A percentile compares a stretch with the other conserved stretches of the same genome.
phyloP scores from a whole-genome alignment of 805 yeast genomes.

The Saccharomycopsis guyanensis region DNA sequence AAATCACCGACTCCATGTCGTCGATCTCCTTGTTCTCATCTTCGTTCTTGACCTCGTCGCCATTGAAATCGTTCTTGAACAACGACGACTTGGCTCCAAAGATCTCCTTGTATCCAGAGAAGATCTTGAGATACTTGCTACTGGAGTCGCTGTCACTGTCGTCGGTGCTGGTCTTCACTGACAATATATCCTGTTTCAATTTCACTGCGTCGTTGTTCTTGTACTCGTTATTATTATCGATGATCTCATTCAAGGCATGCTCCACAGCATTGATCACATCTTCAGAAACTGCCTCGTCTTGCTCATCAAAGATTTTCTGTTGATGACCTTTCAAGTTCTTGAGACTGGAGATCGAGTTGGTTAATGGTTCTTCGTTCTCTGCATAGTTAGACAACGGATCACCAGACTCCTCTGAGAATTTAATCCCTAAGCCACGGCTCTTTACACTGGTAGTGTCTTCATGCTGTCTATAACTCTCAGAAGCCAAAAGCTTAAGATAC shows the following conservation, averaged over 20 bases:
- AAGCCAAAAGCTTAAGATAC: constrained; percentile 42
- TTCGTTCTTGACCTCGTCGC: constrained; percentile 25
- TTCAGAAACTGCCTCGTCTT: constrained; percentile 30
- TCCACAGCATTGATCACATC: constrained; percentile 55
- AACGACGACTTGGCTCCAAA: constrained; percentile 10
- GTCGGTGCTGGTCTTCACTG: background rate
- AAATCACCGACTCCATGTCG: constrained; percentile 22
- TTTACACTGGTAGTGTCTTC: constrained; percentile 19
- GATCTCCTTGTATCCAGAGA: constrained; percentile 12
- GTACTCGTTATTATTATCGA: constrained; percentile 27
- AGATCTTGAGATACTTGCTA: background rate
- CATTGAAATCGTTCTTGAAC: constrained; percentile 11
- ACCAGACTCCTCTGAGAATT: constrained; percentile 13
- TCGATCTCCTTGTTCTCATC: constrained; percentile 24
- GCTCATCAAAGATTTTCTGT: constrained; percentile 14
- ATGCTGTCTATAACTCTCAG: constrained; percentile 22
- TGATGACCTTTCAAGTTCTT: background rate
- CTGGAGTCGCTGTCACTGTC: constrained; percentile 1
- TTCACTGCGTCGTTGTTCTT: constrained; percentile 13
- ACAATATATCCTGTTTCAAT: constrained; percentile 14
- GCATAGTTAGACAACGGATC: constrained; percentile 15
- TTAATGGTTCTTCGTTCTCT: constrained; percentile 6
- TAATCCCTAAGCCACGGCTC: constrained; percentile 14
- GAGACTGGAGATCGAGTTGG: constrained; percentile 1
- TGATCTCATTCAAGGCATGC: constrained; percentile 57